Evolutionary conservation across 371 early-diverging fungal genomes (phyloP).

Genomic region (Batrachochytrium dendrobatidis): DNA sequence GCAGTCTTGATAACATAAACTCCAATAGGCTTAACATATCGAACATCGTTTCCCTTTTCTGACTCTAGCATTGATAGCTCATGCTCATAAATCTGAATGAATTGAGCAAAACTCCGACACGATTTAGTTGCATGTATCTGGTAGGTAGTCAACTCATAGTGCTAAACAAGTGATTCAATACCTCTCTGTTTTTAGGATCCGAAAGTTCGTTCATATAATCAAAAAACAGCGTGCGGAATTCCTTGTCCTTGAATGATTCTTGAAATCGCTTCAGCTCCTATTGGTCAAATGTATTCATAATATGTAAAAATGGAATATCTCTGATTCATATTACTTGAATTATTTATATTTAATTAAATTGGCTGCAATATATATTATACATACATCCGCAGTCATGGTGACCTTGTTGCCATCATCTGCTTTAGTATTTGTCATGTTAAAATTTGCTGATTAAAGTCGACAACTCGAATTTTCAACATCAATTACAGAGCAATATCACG

Average conservation of each 20-base stretch:
- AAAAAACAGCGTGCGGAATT: conserved; percentile 42
- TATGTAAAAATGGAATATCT: too few relatives aligned
- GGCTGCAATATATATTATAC: too few relatives aligned
- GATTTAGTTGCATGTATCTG: background rate
- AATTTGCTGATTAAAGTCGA: too few relatives aligned
- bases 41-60: conserved; percentile 41
- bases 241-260: conserved; percentile 38
- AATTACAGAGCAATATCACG: too few relatives aligned
- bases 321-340: too few relatives aligned
- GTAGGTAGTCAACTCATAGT: background rate
- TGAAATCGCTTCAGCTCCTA: conserved; percentile 36
- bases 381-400: too few relatives aligned
- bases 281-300: too few relatives aligned
- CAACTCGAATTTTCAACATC: too few relatives aligned
- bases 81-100: conserved; percentile 38
- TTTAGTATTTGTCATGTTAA: too few relatives aligned
- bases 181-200: conserved; percentile 42
- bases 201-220: conserved; percentile 48
- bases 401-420: too few relatives aligned
- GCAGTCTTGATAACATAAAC: conserved; percentile 36
- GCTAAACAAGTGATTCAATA: conserved; percentile 3
- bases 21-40: conserved; percentile 40
- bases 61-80: conserved; percentile 41
- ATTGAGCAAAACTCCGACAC: background rate
- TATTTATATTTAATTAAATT: too few relatives aligned